Evolutionary conservation across 768 basidiomycete species (phyloP).

Genomic region (Russula compacta): DNA sequence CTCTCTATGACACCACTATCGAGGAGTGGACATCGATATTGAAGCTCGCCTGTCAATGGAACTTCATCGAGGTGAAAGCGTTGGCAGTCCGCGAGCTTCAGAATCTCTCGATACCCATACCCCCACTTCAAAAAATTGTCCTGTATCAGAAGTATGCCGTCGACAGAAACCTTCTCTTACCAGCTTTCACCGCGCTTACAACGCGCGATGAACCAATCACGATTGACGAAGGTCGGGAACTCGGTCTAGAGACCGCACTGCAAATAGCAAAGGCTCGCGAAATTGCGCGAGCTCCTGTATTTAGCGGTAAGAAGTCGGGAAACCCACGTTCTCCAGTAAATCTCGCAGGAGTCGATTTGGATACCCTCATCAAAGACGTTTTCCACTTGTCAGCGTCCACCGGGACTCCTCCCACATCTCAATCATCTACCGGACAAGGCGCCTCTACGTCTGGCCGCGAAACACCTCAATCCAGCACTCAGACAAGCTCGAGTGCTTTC

Average conservation of each 20-base stretch:
- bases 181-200: conserved; percentile 44
- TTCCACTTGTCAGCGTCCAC: conserved; percentile 3
- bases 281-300: conserved; percentile 9
- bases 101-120: conserved; percentile 30
- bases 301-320: not conserved
- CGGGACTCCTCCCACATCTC: not conserved
- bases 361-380: conserved; percentile 5
- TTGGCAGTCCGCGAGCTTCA: conserved; percentile 48
- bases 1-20: conserved; percentile 41
- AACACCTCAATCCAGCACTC: not conserved
- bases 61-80: conserved; percentile 40
- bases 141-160: conserved; percentile 47
- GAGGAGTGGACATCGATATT: conserved; percentile 50
- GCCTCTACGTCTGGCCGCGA: not conserved
- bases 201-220: conserved; percentile 42
- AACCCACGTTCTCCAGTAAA: conserved; percentile 2
- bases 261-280: conserved; percentile 48
- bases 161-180: conserved; percentile 40
- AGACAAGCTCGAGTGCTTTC: not conserved
- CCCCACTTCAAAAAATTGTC: conserved; percentile 43
- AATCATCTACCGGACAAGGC: not conserved
- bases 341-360: not conserved
- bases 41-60: conserved; percentile 44
- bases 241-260: conserved; percentile 48
- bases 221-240: conserved; percentile 42